Percentiles rank a stretch among this genome's conserved stretches.
Evolutionary conservation across 176 grass and related monocot species (phyloP).

Genomic region (Tuctoria greenei): DNA sequence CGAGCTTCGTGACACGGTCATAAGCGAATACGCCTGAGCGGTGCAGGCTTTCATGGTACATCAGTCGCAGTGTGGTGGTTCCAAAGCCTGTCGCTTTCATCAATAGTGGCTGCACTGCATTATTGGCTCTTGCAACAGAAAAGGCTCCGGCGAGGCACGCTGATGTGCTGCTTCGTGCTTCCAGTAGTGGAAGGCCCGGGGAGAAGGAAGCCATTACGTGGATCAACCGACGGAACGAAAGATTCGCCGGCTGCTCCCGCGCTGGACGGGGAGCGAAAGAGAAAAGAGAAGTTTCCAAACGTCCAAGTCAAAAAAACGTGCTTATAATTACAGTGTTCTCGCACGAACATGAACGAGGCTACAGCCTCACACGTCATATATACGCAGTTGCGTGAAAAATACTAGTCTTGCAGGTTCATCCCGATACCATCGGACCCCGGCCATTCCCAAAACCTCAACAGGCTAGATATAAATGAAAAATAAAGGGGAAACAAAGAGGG

Average conservation of each 20-base stretch:
- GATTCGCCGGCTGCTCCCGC: not conserved
- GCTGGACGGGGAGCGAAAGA: not conserved
- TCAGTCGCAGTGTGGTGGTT: not conserved
- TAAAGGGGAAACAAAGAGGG: not conserved
- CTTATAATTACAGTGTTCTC: not conserved
- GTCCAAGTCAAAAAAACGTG: conserved; percentile 22
- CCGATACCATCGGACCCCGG: not conserved
- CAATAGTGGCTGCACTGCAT: conserved; percentile 37
- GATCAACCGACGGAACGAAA: not conserved
- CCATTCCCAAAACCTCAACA: not conserved
- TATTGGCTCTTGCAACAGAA: conserved; percentile 32
- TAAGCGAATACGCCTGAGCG: conserved; percentile 17
- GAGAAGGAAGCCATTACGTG: conserved; percentile 38
- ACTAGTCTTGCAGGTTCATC: not conserved
- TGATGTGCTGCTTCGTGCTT: not conserved
- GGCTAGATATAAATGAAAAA: not conserved
- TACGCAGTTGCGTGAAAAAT: not conserved
- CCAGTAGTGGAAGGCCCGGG: conserved; percentile 36
- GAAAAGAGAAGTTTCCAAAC: conserved; percentile 1
- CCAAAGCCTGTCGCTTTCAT: not conserved
- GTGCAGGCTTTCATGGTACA: not conserved
- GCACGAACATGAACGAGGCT: not conserved
- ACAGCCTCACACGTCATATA: conserved; percentile 24
- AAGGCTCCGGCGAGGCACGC: not conserved
- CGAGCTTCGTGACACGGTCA: conserved; percentile 32